A percentile compares a stretch with the other conserved stretches of the same genome.
These are phyloP conservation scores for Elongisporangium prolatum DNA, from an alignment of 352 stramenopile genomes.

Conservation along the genomic window DNA sequence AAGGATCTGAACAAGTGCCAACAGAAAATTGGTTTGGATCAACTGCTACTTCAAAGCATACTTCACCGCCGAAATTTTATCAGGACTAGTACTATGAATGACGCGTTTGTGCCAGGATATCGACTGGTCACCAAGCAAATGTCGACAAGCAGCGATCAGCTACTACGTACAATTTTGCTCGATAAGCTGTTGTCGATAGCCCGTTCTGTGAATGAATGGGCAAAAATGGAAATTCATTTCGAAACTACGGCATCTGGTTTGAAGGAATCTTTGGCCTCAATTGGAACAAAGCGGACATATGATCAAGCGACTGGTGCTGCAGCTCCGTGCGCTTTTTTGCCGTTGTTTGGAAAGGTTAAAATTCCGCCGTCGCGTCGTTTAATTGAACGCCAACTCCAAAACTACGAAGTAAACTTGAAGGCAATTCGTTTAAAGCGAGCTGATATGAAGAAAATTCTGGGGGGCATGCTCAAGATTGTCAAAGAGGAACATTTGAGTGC, in stretches of 20 bases:
- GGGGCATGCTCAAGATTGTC: conserved; percentile 51
- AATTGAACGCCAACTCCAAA: conserved; percentile 66
- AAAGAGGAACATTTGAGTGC: conserved; percentile 52
- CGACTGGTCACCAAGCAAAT: conserved; percentile 62
- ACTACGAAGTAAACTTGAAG: conserved; percentile 55
- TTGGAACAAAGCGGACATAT: conserved; percentile 37
- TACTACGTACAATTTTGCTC: conserved; percentile 66
- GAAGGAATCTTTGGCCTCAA: conserved; percentile 37
- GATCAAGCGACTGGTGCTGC: conserved; percentile 8
- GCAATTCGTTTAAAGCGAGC: conserved; percentile 42
- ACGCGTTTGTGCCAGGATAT: conserved; percentile 66
- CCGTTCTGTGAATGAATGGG: conserved; percentile 63
- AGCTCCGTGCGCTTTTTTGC: conserved; percentile 17
- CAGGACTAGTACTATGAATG: conserved; percentile 52
- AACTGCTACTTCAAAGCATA: conserved; percentile 61
- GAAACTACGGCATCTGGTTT: conserved; percentile 54
- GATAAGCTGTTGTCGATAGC: conserved; percentile 64
- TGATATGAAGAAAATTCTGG: conserved; percentile 43
- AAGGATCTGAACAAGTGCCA: conserved; percentile 47
- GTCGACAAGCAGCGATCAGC: conserved; percentile 60
- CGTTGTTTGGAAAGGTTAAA: conserved; percentile 47
- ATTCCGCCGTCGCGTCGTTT: conserved; percentile 60
- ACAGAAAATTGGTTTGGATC: conserved; percentile 46
- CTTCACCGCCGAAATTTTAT: conserved; percentile 62
- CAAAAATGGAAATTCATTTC: conserved; percentile 69